Percentiles rank a stretch among this genome's conserved stretches.
Conservation (phyloP, 2,329 filamentous ascomycete genomes). For the Zasmidium angulare region DNA sequence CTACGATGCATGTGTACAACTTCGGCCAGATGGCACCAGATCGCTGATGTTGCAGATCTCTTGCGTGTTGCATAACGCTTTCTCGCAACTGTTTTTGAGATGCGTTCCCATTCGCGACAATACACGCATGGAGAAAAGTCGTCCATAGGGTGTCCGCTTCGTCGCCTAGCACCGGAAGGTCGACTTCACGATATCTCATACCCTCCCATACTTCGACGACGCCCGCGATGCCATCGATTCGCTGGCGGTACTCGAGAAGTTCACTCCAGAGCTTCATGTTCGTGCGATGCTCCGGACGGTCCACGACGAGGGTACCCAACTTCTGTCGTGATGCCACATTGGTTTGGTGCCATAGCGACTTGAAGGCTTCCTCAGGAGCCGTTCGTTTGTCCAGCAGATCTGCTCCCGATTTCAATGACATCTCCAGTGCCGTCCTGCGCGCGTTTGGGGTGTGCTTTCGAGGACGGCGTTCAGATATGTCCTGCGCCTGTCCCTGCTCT, state of each 20-base stretch:
- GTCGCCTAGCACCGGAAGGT: slow-evolving; percentile 41
- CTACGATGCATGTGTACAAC: slow-evolving; percentile 49
- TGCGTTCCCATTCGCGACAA: slow-evolving; percentile 13
- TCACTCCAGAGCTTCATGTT: slow-evolving; percentile 42
- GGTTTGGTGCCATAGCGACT: slow-evolving; percentile 33
- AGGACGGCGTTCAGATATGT: too few species aligned
- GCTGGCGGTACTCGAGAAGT: slow-evolving; percentile 42
- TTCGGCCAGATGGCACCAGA: slow-evolving; percentile 37
- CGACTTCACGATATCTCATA: slow-evolving; percentile 37
- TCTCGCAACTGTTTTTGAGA: slow-evolving; percentile 26
- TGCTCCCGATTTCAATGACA: slow-evolving; percentile 10
- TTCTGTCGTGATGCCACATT: slow-evolving; percentile 22
- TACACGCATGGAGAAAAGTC: slow-evolving; percentile 43
- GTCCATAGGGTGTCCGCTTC: slow-evolving; percentile 48
- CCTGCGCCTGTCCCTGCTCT: not conserved
- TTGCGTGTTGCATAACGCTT: slow-evolving; percentile 41
- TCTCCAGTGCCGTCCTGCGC: not conserved
- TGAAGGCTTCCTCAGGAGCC: slow-evolving; percentile 7
- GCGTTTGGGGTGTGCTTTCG: not conserved
- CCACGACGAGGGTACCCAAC: slow-evolving; percentile 31
- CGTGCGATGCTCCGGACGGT: slow-evolving; percentile 27
- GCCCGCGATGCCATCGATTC: slow-evolving; percentile 43
- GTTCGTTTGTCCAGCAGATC: slow-evolving; percentile 2
- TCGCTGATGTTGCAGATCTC: slow-evolving; percentile 39
- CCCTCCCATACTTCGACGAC: slow-evolving; percentile 46